Percentiles rank a stretch among this genome's conserved stretches.
phyloP scores from a whole-genome alignment of 2,329 filamentous ascomycete genomes.

The Diaporthe citrichinensis region DNA sequence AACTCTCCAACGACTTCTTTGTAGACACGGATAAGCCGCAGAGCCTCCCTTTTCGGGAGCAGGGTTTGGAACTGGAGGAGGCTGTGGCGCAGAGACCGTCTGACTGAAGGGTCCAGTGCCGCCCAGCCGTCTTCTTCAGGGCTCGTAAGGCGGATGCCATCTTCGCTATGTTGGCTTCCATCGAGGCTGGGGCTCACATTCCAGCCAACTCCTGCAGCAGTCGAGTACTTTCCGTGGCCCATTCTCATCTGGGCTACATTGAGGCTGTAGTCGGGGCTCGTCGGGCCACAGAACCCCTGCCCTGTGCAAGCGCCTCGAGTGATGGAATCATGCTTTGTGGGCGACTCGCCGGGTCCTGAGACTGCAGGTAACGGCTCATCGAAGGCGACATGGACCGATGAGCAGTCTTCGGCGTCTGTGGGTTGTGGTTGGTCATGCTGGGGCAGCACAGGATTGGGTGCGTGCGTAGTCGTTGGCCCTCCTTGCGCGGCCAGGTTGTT shows the following conservation, averaged over 20 bases:
- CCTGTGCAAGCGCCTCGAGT: background rate
- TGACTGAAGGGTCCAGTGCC: background rate
- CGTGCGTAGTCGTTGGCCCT: background rate
- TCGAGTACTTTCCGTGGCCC: background rate
- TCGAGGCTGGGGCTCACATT: background rate
- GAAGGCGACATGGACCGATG: background rate
- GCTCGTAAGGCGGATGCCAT: background rate
- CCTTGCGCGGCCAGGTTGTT: background rate
- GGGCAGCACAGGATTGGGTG: background rate
- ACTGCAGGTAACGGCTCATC: background rate
- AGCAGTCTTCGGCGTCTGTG: background rate
- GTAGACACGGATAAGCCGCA: background rate
- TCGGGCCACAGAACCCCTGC: background rate
- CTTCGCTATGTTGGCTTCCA: background rate
- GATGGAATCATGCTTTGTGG: background rate
- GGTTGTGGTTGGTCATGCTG: background rate
- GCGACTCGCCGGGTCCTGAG: background rate
- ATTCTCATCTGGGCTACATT: background rate
- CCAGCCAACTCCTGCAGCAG: background rate
- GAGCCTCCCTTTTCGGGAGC: background rate
- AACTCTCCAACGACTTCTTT: background rate
- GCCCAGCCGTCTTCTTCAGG: background rate
- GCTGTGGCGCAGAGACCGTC: background rate
- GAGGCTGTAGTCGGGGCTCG: conserved; percentile 3
- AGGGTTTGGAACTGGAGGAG: background rate